Conservation (phyloP, 495 filamentous ascomycete species). For the Neurospora pannonica region DNA sequence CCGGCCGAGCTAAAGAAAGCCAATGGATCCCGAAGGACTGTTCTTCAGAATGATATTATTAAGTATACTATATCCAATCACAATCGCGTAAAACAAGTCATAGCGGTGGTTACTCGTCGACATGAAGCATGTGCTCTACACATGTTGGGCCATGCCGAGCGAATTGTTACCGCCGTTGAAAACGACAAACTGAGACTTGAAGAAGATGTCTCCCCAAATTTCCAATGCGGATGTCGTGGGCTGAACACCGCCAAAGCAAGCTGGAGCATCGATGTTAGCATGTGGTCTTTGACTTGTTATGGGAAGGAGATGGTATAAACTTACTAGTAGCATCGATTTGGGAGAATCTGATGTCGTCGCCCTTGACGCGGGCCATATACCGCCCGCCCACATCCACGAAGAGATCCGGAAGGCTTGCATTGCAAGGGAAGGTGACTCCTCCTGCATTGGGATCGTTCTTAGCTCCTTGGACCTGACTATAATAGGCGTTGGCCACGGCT, state of each 20-base stretch:
- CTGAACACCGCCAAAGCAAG: constrained; percentile 66
- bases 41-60: neutral
- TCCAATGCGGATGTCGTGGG: constrained; percentile 50
- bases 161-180: constrained; percentile 58
- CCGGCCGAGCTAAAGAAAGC: neutral
- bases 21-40: neutral
- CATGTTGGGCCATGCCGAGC: constrained; percentile 51
- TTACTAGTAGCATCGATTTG: constrained; percentile 39
- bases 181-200: constrained; percentile 71
- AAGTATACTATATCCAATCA: neutral
- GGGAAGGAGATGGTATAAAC: constrained; percentile 8
- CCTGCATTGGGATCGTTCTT: constrained; percentile 35
- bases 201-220: constrained; percentile 72
- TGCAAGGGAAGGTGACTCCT: constrained; percentile 61
- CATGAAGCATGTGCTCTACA: constrained; percentile 7
- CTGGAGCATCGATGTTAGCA: constrained; percentile 26
- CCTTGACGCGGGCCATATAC: constrained; percentile 55
- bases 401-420: constrained; percentile 51
- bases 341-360: constrained; percentile 56
- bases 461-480: constrained; percentile 50
- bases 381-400: constrained; percentile 52
- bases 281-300: neutral
- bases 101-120: neutral
- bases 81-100: neutral
- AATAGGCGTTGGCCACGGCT: constrained; percentile 52